phyloP scores from a whole-genome alignment of 2,329 filamentous ascomycete species.

The Monosporascus sp. region DNA sequence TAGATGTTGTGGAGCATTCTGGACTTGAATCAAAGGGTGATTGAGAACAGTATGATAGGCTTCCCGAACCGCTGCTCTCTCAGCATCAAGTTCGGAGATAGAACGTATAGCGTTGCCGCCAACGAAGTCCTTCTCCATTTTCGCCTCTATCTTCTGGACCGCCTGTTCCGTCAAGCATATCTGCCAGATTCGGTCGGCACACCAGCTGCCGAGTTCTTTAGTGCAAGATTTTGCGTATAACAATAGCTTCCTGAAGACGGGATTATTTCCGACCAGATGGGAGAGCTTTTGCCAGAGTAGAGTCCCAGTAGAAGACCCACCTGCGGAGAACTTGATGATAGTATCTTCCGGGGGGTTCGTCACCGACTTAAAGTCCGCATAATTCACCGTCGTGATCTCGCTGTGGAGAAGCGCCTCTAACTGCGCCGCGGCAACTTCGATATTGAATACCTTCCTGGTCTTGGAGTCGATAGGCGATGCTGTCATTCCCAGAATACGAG shows the following conservation, averaged over 20 bases:
- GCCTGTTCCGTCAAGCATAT: constrained; percentile 61
- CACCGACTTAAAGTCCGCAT: constrained; percentile 48
- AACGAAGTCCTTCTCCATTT: constrained; percentile 39
- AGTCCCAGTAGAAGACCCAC: constrained; percentile 55
- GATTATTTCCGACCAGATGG: constrained; percentile 33
- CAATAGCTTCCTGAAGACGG: constrained; percentile 52
- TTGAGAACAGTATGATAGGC: constrained; percentile 51
- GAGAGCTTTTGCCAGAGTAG: constrained; percentile 56
- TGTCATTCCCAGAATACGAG: constrained; percentile 92
- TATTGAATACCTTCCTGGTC: constrained; percentile 42
- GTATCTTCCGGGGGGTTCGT: constrained; percentile 56
- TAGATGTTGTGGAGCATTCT: constrained; percentile 34
- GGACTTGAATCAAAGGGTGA: constrained; percentile 38
- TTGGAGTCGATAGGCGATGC: constrained; percentile 89
- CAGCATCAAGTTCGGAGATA: constrained; percentile 14
- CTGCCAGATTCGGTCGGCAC: constrained; percentile 75
- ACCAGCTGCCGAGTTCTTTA: constrained; percentile 73
- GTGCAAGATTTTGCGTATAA: constrained; percentile 54
- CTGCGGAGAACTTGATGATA: constrained; percentile 45
- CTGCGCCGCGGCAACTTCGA: constrained; percentile 63
- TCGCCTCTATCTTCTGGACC: constrained; percentile 54
- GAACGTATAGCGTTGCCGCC: constrained; percentile 22
- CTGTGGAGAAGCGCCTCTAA: constrained; percentile 75
- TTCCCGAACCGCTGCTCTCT: constrained; percentile 44
- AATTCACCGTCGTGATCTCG: constrained; percentile 69